Percentiles rank a stretch among this genome's conserved stretches.
phyloP scores from a whole-genome alignment of 2,329 filamentous ascomycete genomes.

The Exophiala mesophila region DNA sequence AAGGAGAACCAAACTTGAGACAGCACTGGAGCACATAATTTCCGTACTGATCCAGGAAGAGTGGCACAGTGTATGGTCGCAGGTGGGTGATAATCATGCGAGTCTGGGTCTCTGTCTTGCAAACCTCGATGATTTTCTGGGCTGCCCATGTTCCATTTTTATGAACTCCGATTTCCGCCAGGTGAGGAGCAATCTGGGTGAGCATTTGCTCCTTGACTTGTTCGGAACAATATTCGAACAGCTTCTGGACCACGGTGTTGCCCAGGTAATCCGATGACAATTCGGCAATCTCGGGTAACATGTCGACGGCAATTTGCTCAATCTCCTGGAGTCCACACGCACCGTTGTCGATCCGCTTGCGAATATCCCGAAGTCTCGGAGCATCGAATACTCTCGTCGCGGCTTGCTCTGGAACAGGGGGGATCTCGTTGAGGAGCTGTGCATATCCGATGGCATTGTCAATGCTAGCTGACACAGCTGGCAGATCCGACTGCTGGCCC shows the following conservation, averaged over 20 bases:
- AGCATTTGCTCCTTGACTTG: conserved; percentile 88
- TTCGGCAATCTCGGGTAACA: conserved; percentile 95
- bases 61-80: conserved; percentile 77
- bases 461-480: conserved; percentile 67
- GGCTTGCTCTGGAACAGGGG: conserved; percentile 79
- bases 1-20: conserved; percentile 80
- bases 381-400: conserved; percentile 89
- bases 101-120: conserved; percentile 80
- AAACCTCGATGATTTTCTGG: conserved; percentile 98
- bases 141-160: conserved; percentile 99
- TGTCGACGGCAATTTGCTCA: conserved; percentile 83
- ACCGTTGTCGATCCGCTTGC: conserved; percentile 96
- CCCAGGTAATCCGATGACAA: conserved; percentile 92
- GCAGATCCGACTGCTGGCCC: conserved; percentile 71
- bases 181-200: conserved; percentile 76
- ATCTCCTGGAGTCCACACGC: conserved; percentile 81
- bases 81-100: conserved; percentile 76
- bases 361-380: conserved; percentile 87
- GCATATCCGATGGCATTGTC: conserved; percentile 72
- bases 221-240: conserved; percentile 95
- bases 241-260: conserved; percentile 98
- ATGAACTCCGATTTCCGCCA: conserved; percentile 95
- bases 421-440: conserved; percentile 74
- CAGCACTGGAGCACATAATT: conserved; percentile 98
- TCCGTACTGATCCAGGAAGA: conserved; percentile 96